Evolutionary conservation across 2,329 filamentous ascomycete genomes (phyloP), one percentile per base, ranked within the genome.

Genomic region (Botrytis galanthina): DNA sequence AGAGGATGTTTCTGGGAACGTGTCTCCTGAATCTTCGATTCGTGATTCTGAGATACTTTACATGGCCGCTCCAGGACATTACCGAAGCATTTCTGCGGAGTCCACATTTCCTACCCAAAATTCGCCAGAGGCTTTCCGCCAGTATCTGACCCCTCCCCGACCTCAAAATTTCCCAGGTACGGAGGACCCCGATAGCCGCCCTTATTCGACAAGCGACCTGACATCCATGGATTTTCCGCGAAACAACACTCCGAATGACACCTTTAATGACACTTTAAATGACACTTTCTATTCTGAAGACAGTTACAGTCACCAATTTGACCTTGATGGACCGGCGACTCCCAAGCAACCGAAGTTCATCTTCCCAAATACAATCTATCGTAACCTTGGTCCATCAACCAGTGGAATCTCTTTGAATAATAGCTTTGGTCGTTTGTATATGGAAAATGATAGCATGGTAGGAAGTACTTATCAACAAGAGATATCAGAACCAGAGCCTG

Each of bases 161-260:
- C 54, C 71, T 7, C 54, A 67, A 20, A 67, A 44, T 42, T 68
- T 71, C n/a, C 32, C 16, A 66, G 74, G 8, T 32, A 60, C 42
- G 26, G 46, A 35, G 14, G 54, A 22, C 14, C 67, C 66, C 22
- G 62, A 73, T 20, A 63, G 66, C 18, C 75, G 75, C 22, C 75
- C 75, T 37, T 76, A 73, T 48, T 75, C 75, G 22, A 67, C 75
- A 22, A 75, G 74, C 8, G 73, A 74, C 39, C 26, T 75, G 20
- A 75, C 70, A n/a, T 76, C 74, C 16, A 22, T 75, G 9, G 46
- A 75, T 51, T 57, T 60, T 32, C 73, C 71, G 10, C 74, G 70
- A 42, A 54, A 70, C 22, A 75, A 74, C 18, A 74, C 74, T 16
- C 71, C 71, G 32, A 73, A 63, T 16, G 64, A 67, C 26, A 59